Evolutionary conservation across 202 grass and related monocot genomes (phyloP), one percentile per base, ranked within the genome.

Genomic region (Musa balbisiana): DNA sequence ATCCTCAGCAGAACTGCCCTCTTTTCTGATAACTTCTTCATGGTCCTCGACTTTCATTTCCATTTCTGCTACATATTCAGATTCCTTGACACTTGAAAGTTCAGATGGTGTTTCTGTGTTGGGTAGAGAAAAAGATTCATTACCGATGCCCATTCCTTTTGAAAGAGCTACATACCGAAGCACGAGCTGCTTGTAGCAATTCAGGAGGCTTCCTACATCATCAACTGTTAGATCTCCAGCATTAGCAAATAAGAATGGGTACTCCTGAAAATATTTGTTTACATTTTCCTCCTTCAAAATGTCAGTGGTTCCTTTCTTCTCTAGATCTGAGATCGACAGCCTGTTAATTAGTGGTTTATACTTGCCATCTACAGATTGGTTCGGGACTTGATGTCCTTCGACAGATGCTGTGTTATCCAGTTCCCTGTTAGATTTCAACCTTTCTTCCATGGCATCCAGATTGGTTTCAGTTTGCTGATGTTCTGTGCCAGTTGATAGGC

Each of bases 121-220:
- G 4, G 20, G 53, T 76, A 9, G 64, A 81, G 25, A 51, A 69
- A 69, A 49, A 24, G 79, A 75, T 84, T 83, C 81, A 67, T 60
- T 66, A 64, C 19, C 84, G 16, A 83, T 62, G 71, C 75, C 85
- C 80, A 88, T 88, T 55, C 88, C 91, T 86, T 92, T 88, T 11
- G 91, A 89, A 86, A 94, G 89, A 64, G 89, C 80, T 54, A 92
- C 82, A 53, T 94, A 92, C 75, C 81, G 78, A 58, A 94, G 85
- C 22, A 94, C 83, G 16, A 98, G 82, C 72, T 91, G 87, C 85
- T 94, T 94, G 80, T 94, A 98, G 74, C 87, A 90, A 84, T 87
- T 91, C n/a, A 94, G 80, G 64, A 98, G 91, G 87, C 77, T 87
- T 67, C 92, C 87, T 76, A 92, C 89, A 85, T 98, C 95, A 81